Conservation (phyloP, 345 rosid genomes). For the Aegle marmelos region DNA sequence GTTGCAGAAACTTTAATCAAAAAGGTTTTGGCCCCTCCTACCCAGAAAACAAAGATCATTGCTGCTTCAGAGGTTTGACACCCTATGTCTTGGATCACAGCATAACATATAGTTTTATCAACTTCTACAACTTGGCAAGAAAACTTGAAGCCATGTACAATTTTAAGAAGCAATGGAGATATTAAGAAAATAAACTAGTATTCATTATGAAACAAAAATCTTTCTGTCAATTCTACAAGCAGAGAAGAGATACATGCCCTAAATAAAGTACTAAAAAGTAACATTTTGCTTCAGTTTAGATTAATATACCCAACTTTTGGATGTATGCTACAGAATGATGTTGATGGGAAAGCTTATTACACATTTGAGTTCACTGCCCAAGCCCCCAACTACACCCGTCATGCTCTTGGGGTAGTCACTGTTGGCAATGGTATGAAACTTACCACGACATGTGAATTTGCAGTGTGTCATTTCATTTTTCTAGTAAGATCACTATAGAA, state of each 20-base stretch:
- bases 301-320: slow-evolving; percentile 1
- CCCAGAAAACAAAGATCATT: slow-evolving; percentile 74
- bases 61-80: slow-evolving; percentile 67
- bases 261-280: background rate
- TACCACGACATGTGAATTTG: background rate
- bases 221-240: background rate
- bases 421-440: slow-evolving; percentile 67
- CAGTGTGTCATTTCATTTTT: background rate
- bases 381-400: slow-evolving; percentile 88
- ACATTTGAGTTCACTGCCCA: slow-evolving; percentile 76
- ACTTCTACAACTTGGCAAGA: background rate
- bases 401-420: slow-evolving; percentile 69
- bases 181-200: background rate
- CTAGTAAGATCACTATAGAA: background rate
- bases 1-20: slow-evolving; percentile 78
- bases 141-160: background rate
- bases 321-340: slow-evolving; percentile 59
- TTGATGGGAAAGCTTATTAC: slow-evolving; percentile 75
- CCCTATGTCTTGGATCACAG: background rate
- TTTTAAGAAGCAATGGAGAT: background rate
- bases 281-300: background rate
- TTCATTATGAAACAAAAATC: background rate
- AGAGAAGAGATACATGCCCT: background rate
- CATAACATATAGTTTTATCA: background rate
- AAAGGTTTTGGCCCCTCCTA: slow-evolving; percentile 78